A percentile compares a stretch with the other conserved stretches of the same genome.
phyloP scores from a whole-genome alignment of 805 yeast species.

The Kregervanrija pseudodelftensis region DNA sequence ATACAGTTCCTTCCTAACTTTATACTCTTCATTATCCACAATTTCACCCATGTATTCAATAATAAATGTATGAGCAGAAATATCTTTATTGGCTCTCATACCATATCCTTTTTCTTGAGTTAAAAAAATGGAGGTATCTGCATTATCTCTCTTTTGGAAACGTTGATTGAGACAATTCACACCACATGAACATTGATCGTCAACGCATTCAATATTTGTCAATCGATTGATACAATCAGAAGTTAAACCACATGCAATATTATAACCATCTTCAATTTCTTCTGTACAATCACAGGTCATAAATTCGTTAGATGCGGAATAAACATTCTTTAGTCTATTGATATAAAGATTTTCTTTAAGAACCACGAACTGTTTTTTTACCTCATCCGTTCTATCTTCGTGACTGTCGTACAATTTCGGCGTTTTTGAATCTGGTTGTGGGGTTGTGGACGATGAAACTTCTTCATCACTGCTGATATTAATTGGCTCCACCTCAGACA shows the following conservation, averaged over 20 bases:
- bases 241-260: conserved; percentile 72
- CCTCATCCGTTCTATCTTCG: conserved; percentile 63
- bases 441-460: conserved; percentile 14
- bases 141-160: conserved; percentile 71
- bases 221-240: conserved; percentile 89
- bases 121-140: conserved; percentile 69
- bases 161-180: conserved; percentile 77
- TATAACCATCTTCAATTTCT: conserved; percentile 34
- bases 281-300: conserved; percentile 89
- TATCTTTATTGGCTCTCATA: conserved; percentile 56
- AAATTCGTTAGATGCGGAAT: conserved; percentile 58
- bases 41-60: conserved; percentile 95
- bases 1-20: conserved; percentile 66
- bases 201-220: conserved; percentile 86
- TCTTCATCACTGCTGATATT: background rate
- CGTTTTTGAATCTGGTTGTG: conserved; percentile 10
- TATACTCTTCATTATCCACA: conserved; percentile 70
- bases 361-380: conserved; percentile 47
- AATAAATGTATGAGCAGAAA: conserved; percentile 62
- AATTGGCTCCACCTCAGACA: conserved; percentile 1
- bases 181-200: conserved; percentile 68
- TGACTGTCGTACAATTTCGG: conserved; percentile 30
- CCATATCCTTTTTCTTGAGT: conserved; percentile 90
- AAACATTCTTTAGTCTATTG: conserved; percentile 55
- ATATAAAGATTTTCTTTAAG: conserved; percentile 58